phyloP scores from a whole-genome alignment of 2,329 filamentous ascomycete species.

The Amesomyces nigricolor region DNA sequence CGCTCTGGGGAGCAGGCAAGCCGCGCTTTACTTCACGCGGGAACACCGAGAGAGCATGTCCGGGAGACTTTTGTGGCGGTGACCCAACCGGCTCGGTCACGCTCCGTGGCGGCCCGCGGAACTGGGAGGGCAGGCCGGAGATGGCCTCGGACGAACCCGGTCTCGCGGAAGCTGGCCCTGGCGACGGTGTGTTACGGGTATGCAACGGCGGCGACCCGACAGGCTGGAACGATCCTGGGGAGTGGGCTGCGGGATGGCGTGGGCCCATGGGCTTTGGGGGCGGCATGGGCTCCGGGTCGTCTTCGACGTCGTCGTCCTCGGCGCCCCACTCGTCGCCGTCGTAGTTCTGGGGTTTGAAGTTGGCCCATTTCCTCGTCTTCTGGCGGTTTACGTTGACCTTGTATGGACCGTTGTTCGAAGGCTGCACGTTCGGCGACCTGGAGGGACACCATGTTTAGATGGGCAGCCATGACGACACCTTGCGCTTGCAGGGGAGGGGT shows the following conservation, averaged over 20 bases:
- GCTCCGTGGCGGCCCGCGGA: slow-evolving; percentile 14
- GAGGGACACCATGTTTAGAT: slow-evolving; percentile 4
- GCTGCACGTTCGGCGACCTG: slow-evolving; percentile 25
- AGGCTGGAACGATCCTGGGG: slow-evolving; percentile 21
- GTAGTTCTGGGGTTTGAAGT: slow-evolving; percentile 80
- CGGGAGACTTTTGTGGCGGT: slow-evolving; percentile 17
- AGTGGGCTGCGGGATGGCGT: slow-evolving; percentile 15
- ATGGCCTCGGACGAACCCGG: neutral
- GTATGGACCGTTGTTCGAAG: slow-evolving; percentile 44
- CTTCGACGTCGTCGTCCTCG: slow-evolving; percentile 57
- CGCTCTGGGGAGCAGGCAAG: slow-evolving; percentile 26
- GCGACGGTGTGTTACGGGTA: slow-evolving; percentile 19
- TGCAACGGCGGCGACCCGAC: slow-evolving; percentile 24
- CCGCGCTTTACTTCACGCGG: slow-evolving; percentile 9
- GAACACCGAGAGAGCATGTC: slow-evolving; percentile 7
- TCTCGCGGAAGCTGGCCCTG: neutral
- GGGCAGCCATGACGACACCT: neutral
- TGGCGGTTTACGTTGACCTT: slow-evolving; percentile 81
- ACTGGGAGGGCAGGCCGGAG: neutral
- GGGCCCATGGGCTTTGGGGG: slow-evolving; percentile 23
- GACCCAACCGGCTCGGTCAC: slow-evolving; percentile 23
- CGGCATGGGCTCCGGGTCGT: slow-evolving; percentile 33
- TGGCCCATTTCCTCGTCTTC: slow-evolving; percentile 93
- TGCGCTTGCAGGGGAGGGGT: neutral
- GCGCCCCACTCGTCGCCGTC: slow-evolving; percentile 92